phyloP scores from a whole-genome alignment of 768 basidiomycete species.

The Gloeostereum incarnatum region DNA sequence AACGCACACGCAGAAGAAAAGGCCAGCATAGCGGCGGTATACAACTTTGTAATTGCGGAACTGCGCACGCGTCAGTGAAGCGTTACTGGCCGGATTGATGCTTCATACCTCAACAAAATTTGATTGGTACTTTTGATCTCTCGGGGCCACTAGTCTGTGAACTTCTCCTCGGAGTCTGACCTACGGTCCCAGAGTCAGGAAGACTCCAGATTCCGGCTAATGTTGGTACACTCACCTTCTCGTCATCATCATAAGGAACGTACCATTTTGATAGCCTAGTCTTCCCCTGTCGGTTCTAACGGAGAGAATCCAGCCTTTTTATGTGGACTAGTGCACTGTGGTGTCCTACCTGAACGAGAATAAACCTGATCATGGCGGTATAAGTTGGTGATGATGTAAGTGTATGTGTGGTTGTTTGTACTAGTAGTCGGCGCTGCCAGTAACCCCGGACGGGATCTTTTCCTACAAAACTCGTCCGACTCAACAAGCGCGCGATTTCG shows the following conservation, averaged over 20 bases:
- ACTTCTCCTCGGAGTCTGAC: constrained; percentile 94
- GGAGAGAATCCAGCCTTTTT: background rate
- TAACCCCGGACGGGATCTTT: no score
- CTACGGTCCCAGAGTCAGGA: constrained; percentile 25
- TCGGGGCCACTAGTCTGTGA: constrained; percentile 88
- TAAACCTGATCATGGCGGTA: constrained; percentile 87
- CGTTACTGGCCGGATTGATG: constrained; percentile 2
- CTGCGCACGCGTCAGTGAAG: no score
- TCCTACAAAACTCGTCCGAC: no score
- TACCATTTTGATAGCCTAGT: constrained; percentile 98
- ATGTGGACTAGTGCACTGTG: background rate
- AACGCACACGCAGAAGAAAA: constrained; percentile 97
- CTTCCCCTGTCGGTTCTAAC: constrained; percentile 95
- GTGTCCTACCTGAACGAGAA: constrained; percentile 81
- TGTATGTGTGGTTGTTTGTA: no score
- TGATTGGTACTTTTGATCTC: constrained; percentile 98
- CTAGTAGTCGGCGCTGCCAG: no score
- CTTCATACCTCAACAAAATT: constrained; percentile 92
- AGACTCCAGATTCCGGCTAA: background rate
- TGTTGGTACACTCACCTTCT: constrained; percentile 70
- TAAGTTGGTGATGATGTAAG: no score
- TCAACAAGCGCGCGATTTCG: no score
- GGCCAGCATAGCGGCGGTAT: constrained; percentile 92
- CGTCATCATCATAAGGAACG: constrained; percentile 97
- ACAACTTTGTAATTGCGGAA: constrained; percentile 98